phyloP scores from a whole-genome alignment of 768 basidiomycete genomes.

The Suillus luteus region DNA sequence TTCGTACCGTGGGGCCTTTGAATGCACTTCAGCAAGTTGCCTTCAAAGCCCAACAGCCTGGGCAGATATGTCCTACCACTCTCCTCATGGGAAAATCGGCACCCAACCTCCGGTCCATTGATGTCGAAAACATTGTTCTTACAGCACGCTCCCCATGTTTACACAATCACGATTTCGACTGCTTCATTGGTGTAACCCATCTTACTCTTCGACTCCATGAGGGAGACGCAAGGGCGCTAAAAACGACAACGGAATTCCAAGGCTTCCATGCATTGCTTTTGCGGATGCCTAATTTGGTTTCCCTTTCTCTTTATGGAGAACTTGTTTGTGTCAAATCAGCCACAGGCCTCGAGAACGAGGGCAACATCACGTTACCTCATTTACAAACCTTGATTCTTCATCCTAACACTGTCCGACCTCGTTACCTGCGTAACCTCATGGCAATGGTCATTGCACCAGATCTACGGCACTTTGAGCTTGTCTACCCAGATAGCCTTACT shows the following conservation, averaged over 20 bases:
- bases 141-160: conserved; percentile 23
- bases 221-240: conserved; percentile 28
- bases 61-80: conserved; percentile 29
- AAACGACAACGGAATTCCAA: conserved; percentile 32
- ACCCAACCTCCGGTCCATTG: conserved; percentile 28
- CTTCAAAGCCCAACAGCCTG: conserved; percentile 33
- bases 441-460: conserved; percentile 30
- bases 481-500: conserved; percentile 33
- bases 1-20: conserved; percentile 22
- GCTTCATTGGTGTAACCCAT: conserved; percentile 25
- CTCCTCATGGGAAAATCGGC: conserved; percentile 23
- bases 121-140: conserved; percentile 31
- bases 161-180: conserved; percentile 18
- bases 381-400: conserved; percentile 34
- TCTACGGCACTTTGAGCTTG: conserved; percentile 34
- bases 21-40: conserved; percentile 29
- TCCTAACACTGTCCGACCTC: conserved; percentile 32
- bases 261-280: conserved; percentile 28
- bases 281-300: conserved; percentile 27
- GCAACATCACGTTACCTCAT: conserved; percentile 23
- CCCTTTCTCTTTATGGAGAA: conserved; percentile 31
- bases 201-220: conserved; percentile 31
- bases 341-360: conserved; percentile 12
- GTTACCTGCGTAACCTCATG: conserved; percentile 33
- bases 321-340: conserved; percentile 28